Percentiles rank a stretch among this genome's conserved stretches.
phyloP scores from a whole-genome alignment of 2,329 filamentous ascomycete species.

The Beauveria asiatica region DNA sequence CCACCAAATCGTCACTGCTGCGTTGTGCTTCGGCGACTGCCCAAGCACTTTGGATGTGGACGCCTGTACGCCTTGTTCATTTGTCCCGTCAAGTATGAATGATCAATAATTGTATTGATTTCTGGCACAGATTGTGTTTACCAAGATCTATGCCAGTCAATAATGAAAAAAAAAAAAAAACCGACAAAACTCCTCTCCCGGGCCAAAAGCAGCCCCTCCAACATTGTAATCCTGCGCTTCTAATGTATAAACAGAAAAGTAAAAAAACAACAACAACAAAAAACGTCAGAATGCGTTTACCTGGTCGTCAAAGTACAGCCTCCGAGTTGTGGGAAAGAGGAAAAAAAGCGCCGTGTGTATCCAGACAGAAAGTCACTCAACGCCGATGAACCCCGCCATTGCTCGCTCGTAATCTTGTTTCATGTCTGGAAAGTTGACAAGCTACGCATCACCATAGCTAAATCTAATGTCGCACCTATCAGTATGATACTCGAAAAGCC shows the following conservation, averaged over 20 bases:
- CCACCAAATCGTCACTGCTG: too few species aligned
- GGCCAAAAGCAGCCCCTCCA: background rate
- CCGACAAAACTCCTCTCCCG: background rate
- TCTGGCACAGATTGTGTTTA: background rate
- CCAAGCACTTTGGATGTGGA: too few species aligned
- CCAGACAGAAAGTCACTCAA: background rate
- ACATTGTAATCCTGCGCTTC: background rate
- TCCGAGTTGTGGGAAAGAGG: background rate
- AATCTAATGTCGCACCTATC: conserved; percentile 22
- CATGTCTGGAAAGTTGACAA: background rate
- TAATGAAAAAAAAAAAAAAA: background rate
- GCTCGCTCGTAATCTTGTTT: background rate
- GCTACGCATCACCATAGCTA: conserved; percentile 32
- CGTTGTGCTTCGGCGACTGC: background rate
- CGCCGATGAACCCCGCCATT: background rate
- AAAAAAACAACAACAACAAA: background rate
- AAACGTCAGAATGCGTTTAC: background rate
- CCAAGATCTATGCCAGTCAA: background rate
- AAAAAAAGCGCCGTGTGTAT: conserved; percentile 3
- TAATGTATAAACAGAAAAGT: background rate
- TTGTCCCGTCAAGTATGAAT: too few species aligned
- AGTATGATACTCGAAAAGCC: background rate
- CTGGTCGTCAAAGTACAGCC: background rate
- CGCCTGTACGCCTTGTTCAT: too few species aligned
- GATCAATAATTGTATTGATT: background rate